Evolutionary conservation across 768 basidiomycete species (phyloP), one percentile per base, ranked within the genome.

Genomic region (Wakefieldia striispora): DNA sequence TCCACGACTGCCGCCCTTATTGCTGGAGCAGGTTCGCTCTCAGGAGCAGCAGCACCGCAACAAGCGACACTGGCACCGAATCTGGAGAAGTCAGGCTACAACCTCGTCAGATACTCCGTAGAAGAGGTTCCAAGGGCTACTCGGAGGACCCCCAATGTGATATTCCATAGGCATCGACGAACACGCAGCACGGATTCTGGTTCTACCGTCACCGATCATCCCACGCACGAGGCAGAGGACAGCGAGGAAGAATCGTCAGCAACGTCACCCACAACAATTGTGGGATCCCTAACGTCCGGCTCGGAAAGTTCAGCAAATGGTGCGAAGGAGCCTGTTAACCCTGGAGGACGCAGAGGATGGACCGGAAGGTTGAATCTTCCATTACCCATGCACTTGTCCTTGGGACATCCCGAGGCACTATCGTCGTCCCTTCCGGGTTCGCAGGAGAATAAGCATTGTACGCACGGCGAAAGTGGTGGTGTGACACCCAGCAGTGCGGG

Each of bases 1-100:
- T 29, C 58, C 19, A 47, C 59, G 14, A 47, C 56, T 50, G 88
- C 85, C 1, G 77, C 86, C 4, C 75, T 92, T 31, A 82, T 93
- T 19, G 79, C 84, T 7, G 81, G 82, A 49, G 82, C 87, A 0
- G 83, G 80, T 3, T 81, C 82, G 41, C 67, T 91, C 8, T 70
- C 77, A 2, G 87, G 85, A 16, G 77, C 77, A 3, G 80, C 82
- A 7, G 77, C 83, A 0, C 86, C 86, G 0, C 55, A 59, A 10
- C 67, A 73, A 38, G 68, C 58, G 43, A 70, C 70, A 23, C 74
- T 75, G 57, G 81, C 72, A 7, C 86, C 88, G 2, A 77, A 83
- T 55, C 59, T 86, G 33, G 76, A 79, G 56, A 69, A 77, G 38
- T 75, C 84, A 3, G 88, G 89, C 13, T 90, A 82, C 56, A 75